Evolutionary conservation across 2,329 filamentous ascomycete genomes (phyloP).

Genomic region (Penicillium thymicola): DNA sequence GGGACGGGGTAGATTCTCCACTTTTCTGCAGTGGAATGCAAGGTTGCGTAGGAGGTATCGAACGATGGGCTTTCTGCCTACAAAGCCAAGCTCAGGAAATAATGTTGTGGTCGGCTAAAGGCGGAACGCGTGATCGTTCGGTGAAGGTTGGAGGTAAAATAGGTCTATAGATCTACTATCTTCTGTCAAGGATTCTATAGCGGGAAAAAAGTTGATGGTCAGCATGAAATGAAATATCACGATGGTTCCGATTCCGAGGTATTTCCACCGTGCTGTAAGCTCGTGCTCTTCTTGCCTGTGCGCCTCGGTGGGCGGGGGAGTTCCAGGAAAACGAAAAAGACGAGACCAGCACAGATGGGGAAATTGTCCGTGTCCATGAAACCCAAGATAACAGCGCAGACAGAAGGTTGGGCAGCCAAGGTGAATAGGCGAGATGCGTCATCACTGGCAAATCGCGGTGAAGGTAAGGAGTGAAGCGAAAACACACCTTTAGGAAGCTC

Average conservation of each 20-base stretch:
- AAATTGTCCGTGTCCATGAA: neutral
- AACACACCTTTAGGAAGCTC: conserved; percentile 1
- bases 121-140: conserved; percentile 12
- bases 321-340: neutral
- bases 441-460: conserved; percentile 1
- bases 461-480: neutral
- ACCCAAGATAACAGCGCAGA: neutral
- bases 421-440: conserved; percentile 1
- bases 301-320: neutral
- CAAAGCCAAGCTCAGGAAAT: neutral
- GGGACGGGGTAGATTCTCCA: conserved; percentile 6
- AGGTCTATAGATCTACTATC: conserved; percentile 2
- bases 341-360: neutral
- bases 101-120: conserved; percentile 13
- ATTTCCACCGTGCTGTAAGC: neutral
- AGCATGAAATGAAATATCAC: conserved; percentile 3
- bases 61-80: neutral
- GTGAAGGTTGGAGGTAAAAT: neutral
- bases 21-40: conserved; percentile 18
- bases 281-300: neutral
- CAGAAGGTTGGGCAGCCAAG: neutral
- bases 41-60: conserved; percentile 8
- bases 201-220: conserved; percentile 2
- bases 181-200: conserved; percentile 5
- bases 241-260: neutral